Base-by-base conservation (phyloP, 1,139 yeast genomes). In the Pichia sp. region DNA sequence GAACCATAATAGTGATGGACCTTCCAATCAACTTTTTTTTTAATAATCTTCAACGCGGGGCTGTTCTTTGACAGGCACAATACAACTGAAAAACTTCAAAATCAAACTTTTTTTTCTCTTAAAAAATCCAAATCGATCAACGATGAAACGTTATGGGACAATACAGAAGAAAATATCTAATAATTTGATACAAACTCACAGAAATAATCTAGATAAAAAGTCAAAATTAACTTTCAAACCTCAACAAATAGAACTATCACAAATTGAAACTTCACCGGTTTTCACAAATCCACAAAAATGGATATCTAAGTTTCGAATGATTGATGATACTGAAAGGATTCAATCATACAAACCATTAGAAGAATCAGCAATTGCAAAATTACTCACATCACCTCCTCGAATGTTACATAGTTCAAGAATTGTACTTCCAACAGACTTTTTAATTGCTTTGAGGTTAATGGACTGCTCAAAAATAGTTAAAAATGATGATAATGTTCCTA, bases 261-360 rank as follows among this genome's bases (percentile, higher is more conserved):
- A 19, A 2, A 13, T 50, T 10, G 25, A 47, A 22, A 13, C 31
- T 47, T 55, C 56, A 5, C 65, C 67, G 8, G 59, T 57, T 6
- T 57, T 59, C 42, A 31, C 25, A 3, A 49, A 49, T 5, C 67
- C 67, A 0, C 55, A 58, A 16, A 63, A 60, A 52, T 65, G 68
- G 67, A 53, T 55, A 2, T 51, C 58, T 5, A 58, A 54, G 38
- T 50, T 50, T 5, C 53, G 47, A 30, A 44, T 48, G 22, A 44
- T 63, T 3, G 42, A 47, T 1, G 44, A 53, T 7, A 47, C 46
- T 1, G 51, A 60, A 29, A 45, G 61, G 39, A 47, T 62, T 1
- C 58, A 57, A 19, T 44, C 59, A 0, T 66, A 62, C 42, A 57
- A 48, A 5, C 51, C 54, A 27, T 38, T 65, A 4, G 42, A 55